These are phyloP conservation scores for Penicillium steckii DNA, from an alignment of 495 filamentous ascomycete species.

Conservation along the genomic window DNA sequence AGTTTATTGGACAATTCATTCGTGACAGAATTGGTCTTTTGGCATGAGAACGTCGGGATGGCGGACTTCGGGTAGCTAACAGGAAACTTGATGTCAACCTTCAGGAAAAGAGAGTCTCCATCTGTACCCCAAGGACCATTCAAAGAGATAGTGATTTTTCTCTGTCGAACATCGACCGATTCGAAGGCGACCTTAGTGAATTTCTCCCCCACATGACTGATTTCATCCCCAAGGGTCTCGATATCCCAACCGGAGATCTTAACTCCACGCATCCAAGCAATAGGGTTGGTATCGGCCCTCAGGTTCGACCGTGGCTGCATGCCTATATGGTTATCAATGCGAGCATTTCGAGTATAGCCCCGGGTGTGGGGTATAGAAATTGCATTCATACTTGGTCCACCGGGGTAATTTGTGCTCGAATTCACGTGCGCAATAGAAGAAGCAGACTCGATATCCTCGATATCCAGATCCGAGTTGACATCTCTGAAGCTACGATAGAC, in stretches of 20 bases:
- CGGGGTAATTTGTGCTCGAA: slow-evolving; percentile 22
- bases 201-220: slow-evolving; percentile 76
- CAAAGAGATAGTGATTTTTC: slow-evolving; percentile 71
- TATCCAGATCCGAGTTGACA: slow-evolving; percentile 35
- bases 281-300: slow-evolving; percentile 66
- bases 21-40: slow-evolving; percentile 76
- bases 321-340: slow-evolving; percentile 53
- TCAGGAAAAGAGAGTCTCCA: slow-evolving; percentile 69
- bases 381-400: slow-evolving; percentile 49
- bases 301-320: slow-evolving; percentile 61
- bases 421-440: slow-evolving; percentile 28
- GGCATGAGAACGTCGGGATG: slow-evolving; percentile 65
- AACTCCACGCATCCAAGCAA: slow-evolving; percentile 92
- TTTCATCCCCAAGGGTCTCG: slow-evolving; percentile 83
- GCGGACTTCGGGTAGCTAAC: slow-evolving; percentile 67
- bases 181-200: slow-evolving; percentile 86
- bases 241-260: slow-evolving; percentile 78
- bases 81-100: slow-evolving; percentile 78
- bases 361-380: slow-evolving; percentile 44
- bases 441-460: slow-evolving; percentile 33
- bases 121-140: slow-evolving; percentile 83
- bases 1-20: slow-evolving; percentile 65
- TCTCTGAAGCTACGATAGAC: slow-evolving; percentile 84
- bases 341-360: slow-evolving; percentile 42
- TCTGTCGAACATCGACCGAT: slow-evolving; percentile 73